Conservation (phyloP, 148 eudicot genomes). For the Selenicereus undatus region DNA sequence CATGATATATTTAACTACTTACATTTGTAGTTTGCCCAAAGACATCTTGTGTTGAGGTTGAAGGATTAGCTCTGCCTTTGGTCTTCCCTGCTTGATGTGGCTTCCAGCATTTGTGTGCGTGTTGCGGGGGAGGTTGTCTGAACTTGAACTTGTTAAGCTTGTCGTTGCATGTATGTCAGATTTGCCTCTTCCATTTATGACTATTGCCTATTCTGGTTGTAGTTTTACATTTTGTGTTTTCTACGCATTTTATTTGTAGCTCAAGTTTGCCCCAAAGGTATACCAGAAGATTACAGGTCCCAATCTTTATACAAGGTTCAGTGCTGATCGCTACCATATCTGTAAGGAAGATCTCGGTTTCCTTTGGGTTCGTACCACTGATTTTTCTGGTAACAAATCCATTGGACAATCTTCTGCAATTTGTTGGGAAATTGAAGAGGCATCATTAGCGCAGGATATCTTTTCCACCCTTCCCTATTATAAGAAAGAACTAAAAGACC, state of each 20-base stretch:
- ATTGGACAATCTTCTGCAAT: conserved; percentile 71
- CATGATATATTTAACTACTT: neutral
- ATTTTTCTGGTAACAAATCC: conserved; percentile 57
- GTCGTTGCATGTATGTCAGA: neutral
- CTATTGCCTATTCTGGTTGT: neutral
- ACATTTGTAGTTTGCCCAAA: neutral
- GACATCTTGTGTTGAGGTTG: neutral
- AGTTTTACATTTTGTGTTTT: conserved; percentile 3
- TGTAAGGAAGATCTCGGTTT: conserved; percentile 84
- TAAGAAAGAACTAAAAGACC: conserved; percentile 40
- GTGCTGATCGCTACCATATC: conserved; percentile 62
- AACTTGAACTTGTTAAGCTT: neutral
- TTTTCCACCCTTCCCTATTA: conserved; percentile 48
- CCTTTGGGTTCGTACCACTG: conserved; percentile 86
- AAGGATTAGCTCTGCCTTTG: neutral
- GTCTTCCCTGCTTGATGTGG: neutral
- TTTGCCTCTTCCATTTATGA: neutral
- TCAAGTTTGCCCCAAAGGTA: conserved; percentile 80
- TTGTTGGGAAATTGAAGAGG: conserved; percentile 64
- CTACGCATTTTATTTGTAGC: conserved; percentile 36
- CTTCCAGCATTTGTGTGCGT: neutral
- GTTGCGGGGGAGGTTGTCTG: neutral
- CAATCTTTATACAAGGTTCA: conserved; percentile 48
- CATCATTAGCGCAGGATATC: conserved; percentile 34
- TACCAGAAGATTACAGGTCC: conserved; percentile 66